Evolutionary conservation across 2,329 filamentous ascomycete genomes (phyloP), one percentile per base, ranked within the genome.

Genomic region (Aspergillus caelatus): DNA sequence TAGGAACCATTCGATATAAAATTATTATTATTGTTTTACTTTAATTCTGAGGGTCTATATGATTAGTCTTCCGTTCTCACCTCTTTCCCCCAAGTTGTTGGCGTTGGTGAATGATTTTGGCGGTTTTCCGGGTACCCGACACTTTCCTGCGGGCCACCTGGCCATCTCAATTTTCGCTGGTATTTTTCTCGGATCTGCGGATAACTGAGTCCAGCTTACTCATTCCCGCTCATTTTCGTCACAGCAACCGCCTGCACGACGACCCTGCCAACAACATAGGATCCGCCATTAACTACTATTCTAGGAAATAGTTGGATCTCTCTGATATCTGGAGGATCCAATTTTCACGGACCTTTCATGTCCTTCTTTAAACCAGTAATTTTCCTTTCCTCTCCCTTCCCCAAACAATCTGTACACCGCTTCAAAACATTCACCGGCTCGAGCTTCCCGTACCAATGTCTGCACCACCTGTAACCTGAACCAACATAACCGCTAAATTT

Each of bases 171-270:
- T 72, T 74, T 72, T 74, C 66, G 60, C 58, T 61, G 57, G 71
- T 74, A 69, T 71, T 73, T 70, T 75, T 75, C 66, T 76, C 75
- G 75, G 75, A 71, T 75, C 73, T 69, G 69, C 74, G 74, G 75
- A 74, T 71, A 73, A 55, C 72, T 72, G 65, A 65, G 66, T 63
- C 62, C 58, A 66, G 71, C 75, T 78, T 72, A 71, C 65, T 77
- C 74, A 77, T 68, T 43, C 50, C 52, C 56, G 56, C 57, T 50
- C 63, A 65, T 70, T 72, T 75, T 77, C 70, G 74, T 76, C 72
- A 73, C 71, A 71, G 72, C 73, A 75, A 75, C 73, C 68, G 58
- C 36, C 63, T 61, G 56, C 48, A 65, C 32, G 48, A 50, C 28
- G 59, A 48, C 34, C 53, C 56, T 62, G 65, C 50, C 60, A 46